A percentile compares a stretch with the other conserved stretches of the same genome.
Evolutionary conservation across 192 early-diverging fungal genomes (phyloP).

Genomic region (Linderina pennispora): DNA sequence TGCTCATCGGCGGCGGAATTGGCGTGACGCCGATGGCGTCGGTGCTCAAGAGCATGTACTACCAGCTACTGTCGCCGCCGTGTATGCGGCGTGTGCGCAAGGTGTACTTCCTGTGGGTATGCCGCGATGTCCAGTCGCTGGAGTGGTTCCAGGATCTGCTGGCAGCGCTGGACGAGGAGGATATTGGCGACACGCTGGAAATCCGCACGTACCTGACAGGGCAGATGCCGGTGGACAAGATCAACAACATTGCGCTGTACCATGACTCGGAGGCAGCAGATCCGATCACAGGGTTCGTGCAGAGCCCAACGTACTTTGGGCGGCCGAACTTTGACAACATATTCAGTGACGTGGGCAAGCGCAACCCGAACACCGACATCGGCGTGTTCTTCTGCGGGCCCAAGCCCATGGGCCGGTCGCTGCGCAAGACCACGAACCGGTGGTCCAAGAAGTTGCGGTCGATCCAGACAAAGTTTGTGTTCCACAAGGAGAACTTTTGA

Average conservation of each 20-base stretch:
- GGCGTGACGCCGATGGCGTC: constrained; percentile 73
- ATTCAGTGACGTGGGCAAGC: constrained; percentile 52
- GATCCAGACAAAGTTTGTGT: constrained; percentile 50
- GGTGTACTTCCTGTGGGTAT: constrained; percentile 66
- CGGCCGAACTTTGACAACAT: constrained; percentile 70
- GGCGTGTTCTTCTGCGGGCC: constrained; percentile 87
- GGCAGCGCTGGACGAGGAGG: constrained; percentile 52
- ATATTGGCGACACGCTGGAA: constrained; percentile 54
- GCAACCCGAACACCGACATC: constrained; percentile 51
- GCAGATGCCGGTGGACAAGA: constrained; percentile 51
- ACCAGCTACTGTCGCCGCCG: constrained; percentile 31
- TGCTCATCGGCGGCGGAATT: constrained; percentile 67
- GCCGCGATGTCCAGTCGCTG: constrained; percentile 55
- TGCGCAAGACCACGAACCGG: constrained; percentile 43
- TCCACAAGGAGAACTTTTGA: constrained; percentile 71
- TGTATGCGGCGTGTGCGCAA: constrained; percentile 28
- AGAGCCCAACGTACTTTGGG: constrained; percentile 66
- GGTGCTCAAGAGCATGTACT: constrained; percentile 62
- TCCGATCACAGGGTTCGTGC: constrained; percentile 60
- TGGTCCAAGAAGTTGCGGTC: constrained; percentile 41
- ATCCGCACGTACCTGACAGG: constrained; percentile 63
- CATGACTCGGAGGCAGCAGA: constrained; percentile 54
- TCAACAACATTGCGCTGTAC: constrained; percentile 58
- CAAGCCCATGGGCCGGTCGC: constrained; percentile 51
- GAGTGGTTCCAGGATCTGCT: constrained; percentile 68